Base-by-base conservation (phyloP, 768 basidiomycete species). In the Porpolomopsis calyptriformis region DNA sequence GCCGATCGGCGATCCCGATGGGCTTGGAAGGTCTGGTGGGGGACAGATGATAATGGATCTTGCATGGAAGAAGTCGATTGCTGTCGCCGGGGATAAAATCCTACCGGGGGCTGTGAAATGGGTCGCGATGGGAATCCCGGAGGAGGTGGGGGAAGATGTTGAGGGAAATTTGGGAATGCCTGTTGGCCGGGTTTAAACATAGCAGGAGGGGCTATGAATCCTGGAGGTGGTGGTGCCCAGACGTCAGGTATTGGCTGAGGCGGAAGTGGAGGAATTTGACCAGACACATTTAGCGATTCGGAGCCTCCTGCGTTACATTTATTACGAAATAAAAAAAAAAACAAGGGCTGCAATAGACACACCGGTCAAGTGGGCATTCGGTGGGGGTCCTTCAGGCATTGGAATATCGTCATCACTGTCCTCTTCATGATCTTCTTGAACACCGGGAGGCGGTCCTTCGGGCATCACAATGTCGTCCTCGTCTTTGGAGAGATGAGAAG, bases 321-420 rank as follows among this genome's bases (percentile, higher is more conserved):
- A n/a, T n/a, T n/a, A n/a, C n/a, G n/a, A n/a, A n/a, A n/a, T n/a
- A n/a, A n/a, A n/a, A n/a, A n/a, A n/a, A n/a, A n/a, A n/a, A n/a
- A n/a, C n/a, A n/a, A n/a, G n/a, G n/a, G n/a, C n/a, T n/a, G n/a
- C n/a, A n/a, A n/a, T n/a, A n/a, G n/a, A n/a, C n/a, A n/a, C n/a
- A n/a, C n/a, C n/a, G n/a, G n/a, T n/a, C n/a, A n/a, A n/a, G n/a
- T n/a, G n/a, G 29, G 14, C 7, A 31, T 31, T 11, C 44, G 19
- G 36, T 20, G n/a, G 12, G n/a, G 10, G 10, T 14, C 20, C 90
- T 43, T 82, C 83, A 10, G 92, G 92, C 82, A 94, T 85, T 10
- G 76, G 77, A 34, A 94, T 92, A 49, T 90, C 90, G 52, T 91
- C 88, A 48, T 88, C 89, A 42, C 74, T 78, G 49, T 90, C 89